Evolutionary conservation across 148 eudicot genomes (phyloP), one percentile per base, ranked within the genome.

Genomic region (Persicaria tinctoria): DNA sequence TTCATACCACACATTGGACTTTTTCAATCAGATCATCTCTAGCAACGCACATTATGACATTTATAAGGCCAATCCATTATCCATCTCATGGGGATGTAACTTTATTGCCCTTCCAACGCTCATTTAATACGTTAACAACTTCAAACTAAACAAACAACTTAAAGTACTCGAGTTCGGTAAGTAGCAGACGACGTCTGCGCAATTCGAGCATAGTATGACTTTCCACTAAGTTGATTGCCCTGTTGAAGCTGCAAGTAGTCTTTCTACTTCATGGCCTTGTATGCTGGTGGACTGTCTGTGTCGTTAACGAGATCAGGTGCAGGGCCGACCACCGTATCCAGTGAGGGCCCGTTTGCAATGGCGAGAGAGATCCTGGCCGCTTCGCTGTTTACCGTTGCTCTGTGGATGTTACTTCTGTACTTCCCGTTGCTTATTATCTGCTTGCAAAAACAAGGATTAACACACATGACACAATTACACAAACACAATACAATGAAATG

Each of bases 351-450:
- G 44, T 63, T 48, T n/a, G 80, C 66, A 2, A 74, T 27, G 51
- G 76, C 82, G 2, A 85, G 18, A 0, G 87, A 82, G 3, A 82
- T 80, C 71, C 87, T 80, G 5, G 73, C 76, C 16, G 62, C 75
- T 60, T 63, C 74, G 60, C 8, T 82, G 76, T 82, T 85, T 62
- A 85, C 78, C 38, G 72, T 70, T 44, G 82, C 87, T 76, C 85
- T 73, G 16, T 85, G 87, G 46, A 70, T 11, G 9, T 76, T 72
- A 17, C 87, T 82, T 70, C 68, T 82, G 76, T 80, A 85, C 57
- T 51, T 82, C 20, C 85, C 87, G 18, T 85, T 85, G 83, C 83
- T 85, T 13, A 85, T 70, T 57, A 79, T 75, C 85, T 83, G 32
- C 7, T 10, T 8, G 71, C 4, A 71, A 13, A 23, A 23, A 23